Conservation (phyloP, 352 stramenopile species). For the Globisporangium barbulae region DNA sequence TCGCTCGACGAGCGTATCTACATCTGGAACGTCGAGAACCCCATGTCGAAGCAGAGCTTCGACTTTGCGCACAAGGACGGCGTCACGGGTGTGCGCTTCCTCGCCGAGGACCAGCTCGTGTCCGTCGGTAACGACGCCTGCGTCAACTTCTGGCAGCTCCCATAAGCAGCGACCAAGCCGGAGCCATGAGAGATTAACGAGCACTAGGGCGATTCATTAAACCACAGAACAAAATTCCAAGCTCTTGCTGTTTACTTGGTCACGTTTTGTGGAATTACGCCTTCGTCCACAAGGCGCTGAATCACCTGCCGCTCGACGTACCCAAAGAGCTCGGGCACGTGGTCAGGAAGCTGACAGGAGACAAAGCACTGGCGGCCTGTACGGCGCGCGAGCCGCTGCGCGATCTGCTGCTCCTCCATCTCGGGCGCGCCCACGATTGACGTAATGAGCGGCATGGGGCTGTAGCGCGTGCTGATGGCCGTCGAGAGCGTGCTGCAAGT, state of each 20-base stretch:
- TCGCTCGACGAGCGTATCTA: conserved; percentile 96
- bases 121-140: conserved; percentile 82
- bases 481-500: conserved; percentile 64
- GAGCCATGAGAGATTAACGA: neutral
- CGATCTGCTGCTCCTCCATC: conserved; percentile 82
- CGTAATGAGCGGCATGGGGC: conserved; percentile 74
- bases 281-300: conserved; percentile 46
- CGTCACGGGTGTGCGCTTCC: conserved; percentile 69
- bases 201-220: no score
- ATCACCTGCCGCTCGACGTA: conserved; percentile 70
- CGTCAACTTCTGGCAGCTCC: conserved; percentile 74
- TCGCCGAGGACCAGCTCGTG: conserved; percentile 66
- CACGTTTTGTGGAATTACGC: conserved; percentile 23
- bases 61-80: conserved; percentile 84
- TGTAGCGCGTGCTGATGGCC: conserved; percentile 72
- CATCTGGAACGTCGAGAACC: conserved; percentile 91
- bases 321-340: conserved; percentile 64
- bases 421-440: conserved; percentile 62
- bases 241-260: neutral
- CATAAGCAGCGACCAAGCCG: conserved; percentile 1
- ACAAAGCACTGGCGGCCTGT: conserved; percentile 77
- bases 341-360: conserved; percentile 72
- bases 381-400: conserved; percentile 60
- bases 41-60: conserved; percentile 60
- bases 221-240: neutral